Evolutionary conservation across 192 early-diverging fungal genomes (phyloP), one percentile per base, ranked within the genome.

Genomic region (Coemansia sp.): DNA sequence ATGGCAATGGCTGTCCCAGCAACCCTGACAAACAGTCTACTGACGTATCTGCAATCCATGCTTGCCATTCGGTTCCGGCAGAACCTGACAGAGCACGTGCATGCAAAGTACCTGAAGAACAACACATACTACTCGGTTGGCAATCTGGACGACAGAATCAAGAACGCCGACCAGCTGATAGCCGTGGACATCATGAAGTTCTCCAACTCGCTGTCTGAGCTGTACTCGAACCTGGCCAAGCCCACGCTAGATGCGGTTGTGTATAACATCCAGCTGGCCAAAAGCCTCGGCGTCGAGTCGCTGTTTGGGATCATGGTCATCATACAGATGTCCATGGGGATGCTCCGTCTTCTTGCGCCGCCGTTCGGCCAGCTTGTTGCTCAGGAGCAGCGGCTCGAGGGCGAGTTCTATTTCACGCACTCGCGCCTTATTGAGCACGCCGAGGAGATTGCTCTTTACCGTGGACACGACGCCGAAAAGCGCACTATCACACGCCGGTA

Each of bases 301-400:
- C 79, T 95, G 43, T 93, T 98, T 72, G 87, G 89, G 51, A 85
- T 94, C 49, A 90, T 88, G 75, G 72, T 94, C 6, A 81, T 94
- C 49, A 87, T 96, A 50, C 91, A 95, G 57, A 40, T 87, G 43
- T 92, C 95, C 10, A 89, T 92, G 14, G 74, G 85, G 40, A 86
- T 94, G 42, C 76, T 99, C 61, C 87, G 95, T 16, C 84, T 86
- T 14, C 78, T 95, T 64, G 94, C 96, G 7, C 98, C 98, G 46
- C 93, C 97, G 3, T 99, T 98, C 77, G 96, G 96, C 46, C 95
- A 94, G 78, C 90, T 97, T 86, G 94, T 90, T 2, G 96, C 95
- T 7, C 88, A 93, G 69, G 94, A 98, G 75, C 94, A 95, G 73
- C 88, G 86, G 16, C 81, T 99, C 11, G 93, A 93, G 76, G 98